Evolutionary conservation across 192 early-diverging fungal species (phyloP).

Genomic region (Linnemannia zychae): DNA sequence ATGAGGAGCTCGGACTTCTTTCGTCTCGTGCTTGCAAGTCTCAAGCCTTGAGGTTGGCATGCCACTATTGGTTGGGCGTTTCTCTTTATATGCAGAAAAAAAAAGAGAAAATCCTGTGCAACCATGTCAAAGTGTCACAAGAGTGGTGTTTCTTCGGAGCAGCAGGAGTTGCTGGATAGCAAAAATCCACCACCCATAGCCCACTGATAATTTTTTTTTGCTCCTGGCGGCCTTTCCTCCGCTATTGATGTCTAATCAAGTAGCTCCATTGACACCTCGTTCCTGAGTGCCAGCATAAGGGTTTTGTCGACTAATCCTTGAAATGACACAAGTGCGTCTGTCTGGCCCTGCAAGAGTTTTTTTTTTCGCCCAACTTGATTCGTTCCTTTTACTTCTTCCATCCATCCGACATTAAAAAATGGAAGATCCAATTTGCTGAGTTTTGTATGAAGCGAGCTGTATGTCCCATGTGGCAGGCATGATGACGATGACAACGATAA

Average conservation of each 20-base stretch:
- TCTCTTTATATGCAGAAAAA: slow-evolving; percentile 1
- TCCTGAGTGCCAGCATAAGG: too few species aligned
- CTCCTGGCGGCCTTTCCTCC: too few species aligned
- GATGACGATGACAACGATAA: neutral
- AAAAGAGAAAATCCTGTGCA: neutral
- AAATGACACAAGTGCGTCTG: too few species aligned
- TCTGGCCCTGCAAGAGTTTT: too few species aligned
- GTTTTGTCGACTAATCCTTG: too few species aligned
- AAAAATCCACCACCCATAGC: neutral
- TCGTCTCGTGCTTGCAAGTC: neutral
- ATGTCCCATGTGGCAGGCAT: slow-evolving; percentile 8
- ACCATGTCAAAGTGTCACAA: slow-evolving; percentile 3
- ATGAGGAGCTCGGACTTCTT: neutral
- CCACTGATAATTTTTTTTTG: neutral
- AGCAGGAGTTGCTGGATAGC: neutral
- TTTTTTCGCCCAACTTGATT: neutral
- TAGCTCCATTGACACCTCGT: too few species aligned
- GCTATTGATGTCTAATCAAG: too few species aligned
- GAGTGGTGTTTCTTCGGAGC: neutral
- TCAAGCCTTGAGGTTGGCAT: neutral
- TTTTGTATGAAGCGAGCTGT: neutral
- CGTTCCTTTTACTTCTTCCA: neutral
- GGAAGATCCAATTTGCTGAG: slow-evolving; percentile 4
- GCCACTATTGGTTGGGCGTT: slow-evolving; percentile 3
- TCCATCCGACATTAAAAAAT: neutral